Evolutionary conservation across 139 green algal species (phyloP).

Genomic region (Ulvella scutata): DNA sequence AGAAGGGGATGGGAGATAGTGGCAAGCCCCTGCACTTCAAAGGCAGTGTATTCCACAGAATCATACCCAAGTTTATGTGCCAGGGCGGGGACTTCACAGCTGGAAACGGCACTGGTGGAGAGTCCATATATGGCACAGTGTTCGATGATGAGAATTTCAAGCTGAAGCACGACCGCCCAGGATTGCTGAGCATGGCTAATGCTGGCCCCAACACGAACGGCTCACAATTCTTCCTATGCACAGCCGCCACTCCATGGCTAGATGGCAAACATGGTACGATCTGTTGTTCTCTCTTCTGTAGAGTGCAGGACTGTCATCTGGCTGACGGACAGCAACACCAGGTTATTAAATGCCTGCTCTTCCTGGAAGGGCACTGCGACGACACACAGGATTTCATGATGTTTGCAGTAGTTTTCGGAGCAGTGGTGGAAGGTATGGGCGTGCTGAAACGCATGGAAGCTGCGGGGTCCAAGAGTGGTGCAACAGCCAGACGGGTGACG

Average conservation of each 20-base stretch:
- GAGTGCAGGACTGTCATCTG: not conserved
- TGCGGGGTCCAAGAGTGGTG: slow-evolving; percentile 37
- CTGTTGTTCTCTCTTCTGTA: not conserved
- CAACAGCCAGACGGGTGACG: slow-evolving; percentile 21
- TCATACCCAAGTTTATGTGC: slow-evolving; percentile 46
- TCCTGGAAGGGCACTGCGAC: too few species aligned
- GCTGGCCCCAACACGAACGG: slow-evolving; percentile 55
- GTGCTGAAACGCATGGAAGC: slow-evolving; percentile 59
- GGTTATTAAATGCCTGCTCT: too few species aligned
- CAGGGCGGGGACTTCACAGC: slow-evolving; percentile 51
- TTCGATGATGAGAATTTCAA: slow-evolving; percentile 79
- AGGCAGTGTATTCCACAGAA: slow-evolving; percentile 70
- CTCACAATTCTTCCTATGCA: slow-evolving; percentile 61
- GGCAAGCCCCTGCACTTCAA: slow-evolving; percentile 81
- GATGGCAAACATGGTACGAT: slow-evolving; percentile 59
- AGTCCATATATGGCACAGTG: slow-evolving; percentile 73
- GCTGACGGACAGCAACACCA: too few species aligned
- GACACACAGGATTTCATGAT: too few species aligned
- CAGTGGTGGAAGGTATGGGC: slow-evolving; percentile 65
- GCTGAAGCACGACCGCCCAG: slow-evolving; percentile 62
- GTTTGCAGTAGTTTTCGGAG: slow-evolving; percentile 68
- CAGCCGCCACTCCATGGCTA: slow-evolving; percentile 47
- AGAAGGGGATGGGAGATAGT: slow-evolving; percentile 45
- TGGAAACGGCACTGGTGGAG: slow-evolving; percentile 59
- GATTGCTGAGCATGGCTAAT: slow-evolving; percentile 53